Percentiles rank a stretch among this genome's conserved stretches.
These are phyloP conservation scores for Talaromyces sp. DNA, from an alignment of 2,329 filamentous ascomycete species.

Conservation along the genomic window DNA sequence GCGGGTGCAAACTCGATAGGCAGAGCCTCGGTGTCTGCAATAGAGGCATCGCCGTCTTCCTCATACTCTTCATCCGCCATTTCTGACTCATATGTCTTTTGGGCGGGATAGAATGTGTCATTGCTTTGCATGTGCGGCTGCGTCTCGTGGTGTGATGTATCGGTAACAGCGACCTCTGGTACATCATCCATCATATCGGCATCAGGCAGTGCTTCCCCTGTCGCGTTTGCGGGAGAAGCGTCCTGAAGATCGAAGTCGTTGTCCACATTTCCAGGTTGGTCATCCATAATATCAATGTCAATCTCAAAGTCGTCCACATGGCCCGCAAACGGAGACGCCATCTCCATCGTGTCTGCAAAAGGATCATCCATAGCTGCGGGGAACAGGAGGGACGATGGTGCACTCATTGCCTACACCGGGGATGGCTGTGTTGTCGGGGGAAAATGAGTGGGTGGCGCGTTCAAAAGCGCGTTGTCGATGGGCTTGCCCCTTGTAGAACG, in stretches of 20 bases:
- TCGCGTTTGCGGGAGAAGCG: slow-evolving; percentile 29
- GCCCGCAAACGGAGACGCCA: slow-evolving; percentile 36
- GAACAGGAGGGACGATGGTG: slow-evolving; percentile 25
- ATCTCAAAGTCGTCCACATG: slow-evolving; percentile 53
- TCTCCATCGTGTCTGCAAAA: slow-evolving; percentile 39
- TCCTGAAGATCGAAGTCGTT: slow-evolving; percentile 40
- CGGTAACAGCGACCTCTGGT: slow-evolving; percentile 35
- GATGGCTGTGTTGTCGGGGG: background rate
- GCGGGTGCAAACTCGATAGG: background rate
- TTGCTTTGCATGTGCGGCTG: slow-evolving; percentile 25
- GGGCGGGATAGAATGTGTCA: slow-evolving; percentile 23
- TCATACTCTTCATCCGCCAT: slow-evolving; percentile 38
- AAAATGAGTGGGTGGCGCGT: background rate
- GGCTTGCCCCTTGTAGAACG: background rate
- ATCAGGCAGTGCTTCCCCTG: slow-evolving; percentile 29
- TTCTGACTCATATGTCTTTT: slow-evolving; percentile 33
- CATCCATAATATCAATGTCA: slow-evolving; percentile 54
- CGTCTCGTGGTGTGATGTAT: slow-evolving; percentile 27
- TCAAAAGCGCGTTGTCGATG: background rate
- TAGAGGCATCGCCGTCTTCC: slow-evolving; percentile 28
- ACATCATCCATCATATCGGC: slow-evolving; percentile 47
- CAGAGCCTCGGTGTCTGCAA: slow-evolving; percentile 16
- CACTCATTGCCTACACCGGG: slow-evolving; percentile 27
- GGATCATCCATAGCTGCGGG: slow-evolving; percentile 33
- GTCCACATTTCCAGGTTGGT: slow-evolving; percentile 57